These are phyloP conservation scores for Ceratocystis colombiana DNA, from an alignment of 2,329 filamentous ascomycete genomes.

Conservation along the genomic window DNA sequence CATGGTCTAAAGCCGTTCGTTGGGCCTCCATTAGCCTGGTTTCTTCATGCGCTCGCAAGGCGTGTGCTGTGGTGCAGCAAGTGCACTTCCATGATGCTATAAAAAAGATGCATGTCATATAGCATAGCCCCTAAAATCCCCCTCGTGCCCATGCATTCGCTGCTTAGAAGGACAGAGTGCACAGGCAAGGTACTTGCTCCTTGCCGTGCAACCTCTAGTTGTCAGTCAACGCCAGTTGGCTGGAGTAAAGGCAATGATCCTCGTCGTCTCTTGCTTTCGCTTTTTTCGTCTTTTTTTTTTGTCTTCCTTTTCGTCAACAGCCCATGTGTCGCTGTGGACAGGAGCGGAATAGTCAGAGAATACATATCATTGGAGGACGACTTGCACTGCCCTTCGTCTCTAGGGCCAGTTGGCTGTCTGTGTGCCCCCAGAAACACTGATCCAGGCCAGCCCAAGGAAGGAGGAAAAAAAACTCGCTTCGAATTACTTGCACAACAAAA, in stretches of 20 bases:
- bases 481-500: background rate
- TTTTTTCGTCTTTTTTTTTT: background rate
- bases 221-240: background rate
- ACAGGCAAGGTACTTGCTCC: constrained; percentile 7
- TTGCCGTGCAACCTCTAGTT: constrained; percentile 6
- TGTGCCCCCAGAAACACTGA: background rate
- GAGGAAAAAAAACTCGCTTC: background rate
- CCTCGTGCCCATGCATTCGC: background rate
- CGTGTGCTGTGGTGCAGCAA: background rate
- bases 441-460: background rate
- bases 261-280: background rate
- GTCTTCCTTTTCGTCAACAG: background rate
- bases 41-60: background rate
- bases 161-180: background rate
- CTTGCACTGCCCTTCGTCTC: constrained; percentile 3
- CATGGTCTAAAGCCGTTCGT: background rate
- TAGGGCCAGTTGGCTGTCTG: background rate
- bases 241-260: constrained; percentile 6
- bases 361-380: background rate
- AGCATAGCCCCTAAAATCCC: constrained; percentile 11
- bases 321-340: background rate
- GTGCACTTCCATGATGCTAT: constrained; percentile 1
- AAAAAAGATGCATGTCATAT: constrained; percentile 10
- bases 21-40: background rate
- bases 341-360: background rate